Base-by-base conservation (phyloP, 2,329 filamentous ascomycete genomes). In the Ramichloridium luteum region DNA sequence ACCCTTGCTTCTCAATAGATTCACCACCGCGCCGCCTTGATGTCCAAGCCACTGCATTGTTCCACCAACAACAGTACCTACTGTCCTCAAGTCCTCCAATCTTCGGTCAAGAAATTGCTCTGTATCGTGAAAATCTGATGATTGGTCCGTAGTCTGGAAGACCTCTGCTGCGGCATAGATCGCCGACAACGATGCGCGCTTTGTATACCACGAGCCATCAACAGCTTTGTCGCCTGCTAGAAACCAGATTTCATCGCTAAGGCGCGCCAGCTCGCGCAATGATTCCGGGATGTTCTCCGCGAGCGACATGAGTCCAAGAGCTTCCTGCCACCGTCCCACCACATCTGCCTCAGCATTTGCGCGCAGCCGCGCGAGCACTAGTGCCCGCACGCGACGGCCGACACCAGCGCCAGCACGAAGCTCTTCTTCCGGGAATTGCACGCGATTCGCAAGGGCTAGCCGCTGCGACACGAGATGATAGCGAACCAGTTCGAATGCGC, bases 171-270 rank as follows among this genome's bases (percentile, higher is more conserved):
- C 57, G 1, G 83, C 83, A 51, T 81, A 83, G n/a, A 81, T 66
- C 2, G 68, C 67, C 1, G 72, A 67, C 14, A 82, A 55, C 1
- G 65, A 69, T 6, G 73, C 66, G 3, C 77, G 67, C 53, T 78
- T 80, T 2, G 75, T 76, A 47, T 98, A 98, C 90, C 90, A 98
- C 4, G 75, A 77, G 3, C 74, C 71, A 56, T 96, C 86, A 38
- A 94, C 81, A 13, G 77, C 71, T 13, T 62, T 66, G 56, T 96
- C 90, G 30, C 84, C 83, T 0, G 88, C 74, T 3, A 93, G 72
- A 50, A 80, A 85, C 68, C 80, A 82, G 31, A 98, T 92, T 56
- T 98, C 90, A 55, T 94, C 88, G n/a, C 80, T 72, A 4, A 98
- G 72, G 30, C 71, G 65, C 25, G 80, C 76, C 3, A 98, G 71